phyloP scores from a whole-genome alignment of 169 alveolate genomes.

The Miamiensis avidus region DNA sequence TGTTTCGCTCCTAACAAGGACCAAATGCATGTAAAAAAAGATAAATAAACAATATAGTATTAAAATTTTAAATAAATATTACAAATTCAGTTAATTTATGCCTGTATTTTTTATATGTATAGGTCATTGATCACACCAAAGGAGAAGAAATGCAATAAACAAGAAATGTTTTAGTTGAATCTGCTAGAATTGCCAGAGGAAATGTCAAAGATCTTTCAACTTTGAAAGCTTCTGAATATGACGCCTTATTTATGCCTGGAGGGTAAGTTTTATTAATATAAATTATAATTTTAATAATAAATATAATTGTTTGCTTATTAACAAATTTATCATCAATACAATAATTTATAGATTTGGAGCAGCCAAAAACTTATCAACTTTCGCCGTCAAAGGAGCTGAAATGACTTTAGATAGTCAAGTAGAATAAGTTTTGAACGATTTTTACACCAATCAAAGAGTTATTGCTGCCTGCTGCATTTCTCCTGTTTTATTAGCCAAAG shows the following conservation, averaged over 20 bases:
- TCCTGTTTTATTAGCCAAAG: conserved; percentile 67
- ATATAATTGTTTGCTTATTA: too few relatives aligned
- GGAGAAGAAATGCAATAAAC: conserved; percentile 46
- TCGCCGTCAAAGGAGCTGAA: conserved; percentile 64
- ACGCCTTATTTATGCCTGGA: conserved; percentile 73
- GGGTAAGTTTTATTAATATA: too few relatives aligned
- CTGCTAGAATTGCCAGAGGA: conserved; percentile 74
- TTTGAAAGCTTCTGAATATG: conserved; percentile 43
- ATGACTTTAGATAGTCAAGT: conserved; percentile 54
- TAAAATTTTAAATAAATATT: too few relatives aligned
- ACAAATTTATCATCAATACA: too few relatives aligned
- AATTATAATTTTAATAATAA: too few relatives aligned
- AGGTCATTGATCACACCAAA: conserved; percentile 53
- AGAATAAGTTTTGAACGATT: conserved; percentile 31
- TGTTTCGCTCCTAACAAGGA: conserved; percentile 55
- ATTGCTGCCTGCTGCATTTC: conserved; percentile 68
- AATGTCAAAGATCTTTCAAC: conserved; percentile 37
- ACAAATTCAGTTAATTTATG: too few relatives aligned
- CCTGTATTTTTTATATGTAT: too few relatives aligned
- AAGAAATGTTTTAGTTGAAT: conserved; percentile 59
- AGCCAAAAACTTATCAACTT: conserved; percentile 65
- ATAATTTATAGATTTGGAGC: too few relatives aligned
- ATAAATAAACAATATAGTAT: too few relatives aligned
- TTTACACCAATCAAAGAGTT: conserved; percentile 42
- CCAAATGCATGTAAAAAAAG: conserved; percentile 50